phyloP scores from a whole-genome alignment of 2,329 filamentous ascomycete genomes.

The Claviceps digitariae region DNA sequence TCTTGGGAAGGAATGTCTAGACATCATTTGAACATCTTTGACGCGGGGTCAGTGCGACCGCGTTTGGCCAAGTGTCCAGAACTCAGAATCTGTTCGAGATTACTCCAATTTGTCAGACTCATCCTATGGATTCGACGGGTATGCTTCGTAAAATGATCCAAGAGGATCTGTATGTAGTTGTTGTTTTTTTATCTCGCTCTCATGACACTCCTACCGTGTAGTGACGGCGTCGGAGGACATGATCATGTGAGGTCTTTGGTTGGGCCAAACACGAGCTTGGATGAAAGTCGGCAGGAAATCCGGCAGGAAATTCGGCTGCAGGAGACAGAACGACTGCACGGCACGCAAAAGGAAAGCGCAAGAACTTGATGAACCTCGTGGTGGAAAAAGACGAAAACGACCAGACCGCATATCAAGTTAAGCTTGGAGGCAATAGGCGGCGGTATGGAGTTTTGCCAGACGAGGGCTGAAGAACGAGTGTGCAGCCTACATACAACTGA shows the following conservation, averaged over 20 bases:
- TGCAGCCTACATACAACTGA: neutral
- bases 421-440: neutral
- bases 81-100: neutral
- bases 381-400: neutral
- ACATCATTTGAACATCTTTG: neutral
- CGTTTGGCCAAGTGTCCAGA: neutral
- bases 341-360: neutral
- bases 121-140: neutral
- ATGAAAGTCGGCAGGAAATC: neutral
- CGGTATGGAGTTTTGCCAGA: neutral
- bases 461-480: neutral
- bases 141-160: conserved; percentile 23
- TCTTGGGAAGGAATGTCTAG: neutral
- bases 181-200: conserved; percentile 4
- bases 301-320: neutral
- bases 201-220: neutral
- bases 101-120: neutral
- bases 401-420: neutral
- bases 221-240: neutral
- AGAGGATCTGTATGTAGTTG: conserved; percentile 23
- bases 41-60: neutral
- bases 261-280: neutral
- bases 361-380: neutral
- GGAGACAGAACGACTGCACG: neutral
- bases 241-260: neutral